These are phyloP conservation scores for Eucalyptus brandiana DNA, from an alignment of 345 rosid species.

Conservation along the genomic window DNA sequence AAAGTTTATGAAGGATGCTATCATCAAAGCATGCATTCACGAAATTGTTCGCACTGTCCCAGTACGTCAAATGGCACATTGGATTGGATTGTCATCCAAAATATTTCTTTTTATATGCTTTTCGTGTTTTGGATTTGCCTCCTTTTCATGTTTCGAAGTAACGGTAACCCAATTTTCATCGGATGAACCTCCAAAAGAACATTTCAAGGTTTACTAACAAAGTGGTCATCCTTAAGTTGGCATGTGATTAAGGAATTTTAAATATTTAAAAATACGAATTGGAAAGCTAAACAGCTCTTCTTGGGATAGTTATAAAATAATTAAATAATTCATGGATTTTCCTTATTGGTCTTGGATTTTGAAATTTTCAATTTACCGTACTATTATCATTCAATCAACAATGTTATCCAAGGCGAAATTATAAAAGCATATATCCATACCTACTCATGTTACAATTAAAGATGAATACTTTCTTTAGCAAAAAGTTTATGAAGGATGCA, in stretches of 20 bases:
- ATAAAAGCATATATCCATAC: not conserved
- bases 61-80: not conserved
- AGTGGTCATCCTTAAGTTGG: not conserved
- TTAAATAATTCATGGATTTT: not conserved
- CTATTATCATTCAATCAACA: not conserved
- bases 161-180: not conserved
- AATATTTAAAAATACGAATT: not conserved
- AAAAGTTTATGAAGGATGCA: not conserved
- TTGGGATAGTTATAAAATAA: not conserved
- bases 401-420: not conserved
- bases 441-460: not conserved
- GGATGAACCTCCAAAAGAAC: not conserved
- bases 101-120: not conserved
- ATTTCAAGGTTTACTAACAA: not conserved
- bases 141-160: not conserved
- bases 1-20: not conserved
- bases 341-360: not conserved
- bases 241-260: not conserved
- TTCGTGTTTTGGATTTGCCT: not conserved
- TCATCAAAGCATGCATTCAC: not conserved
- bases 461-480: not conserved
- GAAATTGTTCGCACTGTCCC: not conserved
- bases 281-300: not conserved
- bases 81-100: not conserved
- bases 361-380: not conserved